These are phyloP conservation scores for Angophora floribunda DNA, from an alignment of 345 rosid genomes.

Conservation along the genomic window DNA sequence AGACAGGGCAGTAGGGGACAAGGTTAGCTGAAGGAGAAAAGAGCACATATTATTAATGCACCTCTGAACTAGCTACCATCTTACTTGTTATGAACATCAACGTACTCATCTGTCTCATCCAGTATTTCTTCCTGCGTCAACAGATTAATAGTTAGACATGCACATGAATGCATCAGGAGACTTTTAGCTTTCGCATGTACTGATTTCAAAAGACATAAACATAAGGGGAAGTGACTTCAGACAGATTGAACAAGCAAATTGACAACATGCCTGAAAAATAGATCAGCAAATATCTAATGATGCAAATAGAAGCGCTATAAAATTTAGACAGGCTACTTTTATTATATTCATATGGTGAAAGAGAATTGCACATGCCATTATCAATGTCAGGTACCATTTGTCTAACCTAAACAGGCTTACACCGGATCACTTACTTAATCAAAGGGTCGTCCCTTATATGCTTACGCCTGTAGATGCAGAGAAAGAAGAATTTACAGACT, in stretches of 20 bases:
- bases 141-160: not conserved
- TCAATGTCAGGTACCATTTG: not conserved
- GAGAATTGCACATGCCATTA: not conserved
- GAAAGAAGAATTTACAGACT: not conserved
- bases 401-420: not conserved
- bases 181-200: not conserved
- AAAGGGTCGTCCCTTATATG: not conserved
- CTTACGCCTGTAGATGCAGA: not conserved
- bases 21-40: not conserved
- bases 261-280: not conserved
- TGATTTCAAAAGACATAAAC: not conserved
- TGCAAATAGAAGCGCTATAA: not conserved
- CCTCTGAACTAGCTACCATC: not conserved
- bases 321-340: not conserved
- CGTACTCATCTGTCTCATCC: constrained; percentile 67
- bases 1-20: not conserved
- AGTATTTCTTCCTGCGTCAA: constrained; percentile 56
- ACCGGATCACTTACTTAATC: not conserved
- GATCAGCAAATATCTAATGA: not conserved
- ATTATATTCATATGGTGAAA: not conserved
- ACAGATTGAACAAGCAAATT: not conserved
- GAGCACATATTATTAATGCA: not conserved
- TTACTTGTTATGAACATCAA: constrained; percentile 53
- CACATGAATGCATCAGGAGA: not conserved
- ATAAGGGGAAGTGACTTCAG: not conserved